A percentile compares a stretch with the other conserved stretches of the same genome.
These are phyloP conservation scores for Fusarium sororula DNA, from an alignment of 2,329 filamentous ascomycete species.

Conservation along the genomic window DNA sequence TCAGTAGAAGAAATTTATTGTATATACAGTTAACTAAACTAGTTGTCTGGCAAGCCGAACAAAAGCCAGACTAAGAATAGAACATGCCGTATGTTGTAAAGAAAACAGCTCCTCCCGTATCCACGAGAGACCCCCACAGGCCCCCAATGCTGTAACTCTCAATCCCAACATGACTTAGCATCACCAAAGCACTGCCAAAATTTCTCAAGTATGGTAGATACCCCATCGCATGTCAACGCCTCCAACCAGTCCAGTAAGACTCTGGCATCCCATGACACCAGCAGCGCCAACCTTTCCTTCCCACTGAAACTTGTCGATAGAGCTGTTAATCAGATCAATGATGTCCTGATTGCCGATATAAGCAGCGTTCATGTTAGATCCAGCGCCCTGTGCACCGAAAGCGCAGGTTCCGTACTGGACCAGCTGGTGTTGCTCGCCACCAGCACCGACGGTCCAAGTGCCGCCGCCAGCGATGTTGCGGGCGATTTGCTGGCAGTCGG, in stretches of 20 bases:
- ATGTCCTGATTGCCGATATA: neutral
- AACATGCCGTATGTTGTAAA: neutral
- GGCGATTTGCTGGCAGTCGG: neutral
- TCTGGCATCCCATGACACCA: neutral
- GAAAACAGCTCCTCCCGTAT: neutral
- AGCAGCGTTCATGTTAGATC: neutral
- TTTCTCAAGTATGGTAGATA: neutral
- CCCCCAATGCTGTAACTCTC: neutral
- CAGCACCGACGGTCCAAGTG: neutral
- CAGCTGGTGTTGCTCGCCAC: neutral
- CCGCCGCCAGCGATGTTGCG: neutral
- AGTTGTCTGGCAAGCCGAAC: neutral
- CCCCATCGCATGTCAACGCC: neutral
- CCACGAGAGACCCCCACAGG: too few relatives aligned
- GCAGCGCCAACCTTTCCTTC: neutral
- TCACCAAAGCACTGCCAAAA: too few relatives aligned
- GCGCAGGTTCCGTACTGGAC: neutral
- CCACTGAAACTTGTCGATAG: neutral
- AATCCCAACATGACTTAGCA: rapidly evolving
- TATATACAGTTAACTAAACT: neutral
- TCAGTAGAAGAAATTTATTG: neutral
- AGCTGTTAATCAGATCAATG: neutral
- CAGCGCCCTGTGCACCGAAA: neutral
- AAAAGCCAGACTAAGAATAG: neutral
- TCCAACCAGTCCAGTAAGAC: neutral